Evolutionary conservation across 176 grass and related monocot genomes (phyloP), one percentile per base, ranked within the genome.

Genomic region (Canna indica): DNA sequence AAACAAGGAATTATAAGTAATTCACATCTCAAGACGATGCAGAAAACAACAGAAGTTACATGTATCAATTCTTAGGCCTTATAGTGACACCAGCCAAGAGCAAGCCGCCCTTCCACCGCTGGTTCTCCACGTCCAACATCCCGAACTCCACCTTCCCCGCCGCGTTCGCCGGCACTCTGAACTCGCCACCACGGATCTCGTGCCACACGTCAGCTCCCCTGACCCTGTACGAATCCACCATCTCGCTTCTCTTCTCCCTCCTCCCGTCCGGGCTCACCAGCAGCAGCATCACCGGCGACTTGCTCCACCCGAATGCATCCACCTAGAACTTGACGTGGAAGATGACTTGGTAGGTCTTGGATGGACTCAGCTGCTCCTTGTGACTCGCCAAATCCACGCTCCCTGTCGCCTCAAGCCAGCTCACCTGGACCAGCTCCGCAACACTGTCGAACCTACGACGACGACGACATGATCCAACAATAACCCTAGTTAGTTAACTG

Each of bases 271-370:
- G 26, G 35, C 8, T 25, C 0, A 5, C 9, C 63, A 36, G 29
- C 14, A 15, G 10, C 34, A 25, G 20, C n/a, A 4, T 41, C 8
- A 66, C 35, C 17, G 33, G 63, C 2, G 63, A 1, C 17, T 39
- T 66, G 63, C 22, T 24, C 63, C 63, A 66, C 18, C 63, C 63
- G 8, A 66, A 66, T 7, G 63, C 63, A 18, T 66, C 63, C 17
- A n/a, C 22, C 8, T 38, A 39, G 63, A 66, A 66, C 63, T 39
- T 66, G 35, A 66, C 11, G 35, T 39, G 63, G 20, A 38, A 66
- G 34, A 41, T n/a, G 8, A 66, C 35, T 18, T 66, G 34, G 22
- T 14, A 66, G 22, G 2, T 39, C 11, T 39, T 4, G 34, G 18
- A 24, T 2, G 7, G 0, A 11, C 7, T 9, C 34, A 38, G 63